These are phyloP conservation scores for Coemansia sp. DNA, from an alignment of 192 early-diverging fungal genomes.

Conservation along the genomic window DNA sequence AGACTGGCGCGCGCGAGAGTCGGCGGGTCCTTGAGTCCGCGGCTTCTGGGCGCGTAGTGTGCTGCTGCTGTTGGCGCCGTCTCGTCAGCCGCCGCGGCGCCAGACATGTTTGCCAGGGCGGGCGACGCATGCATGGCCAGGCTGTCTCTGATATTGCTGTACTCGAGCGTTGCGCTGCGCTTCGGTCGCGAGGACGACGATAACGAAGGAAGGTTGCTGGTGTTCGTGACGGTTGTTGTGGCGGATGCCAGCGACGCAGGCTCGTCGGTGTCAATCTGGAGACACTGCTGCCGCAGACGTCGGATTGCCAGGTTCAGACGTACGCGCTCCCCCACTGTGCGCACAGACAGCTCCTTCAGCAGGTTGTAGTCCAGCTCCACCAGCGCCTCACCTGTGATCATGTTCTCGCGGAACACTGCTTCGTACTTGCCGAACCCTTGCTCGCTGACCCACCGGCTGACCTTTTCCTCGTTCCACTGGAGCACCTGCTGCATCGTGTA, in stretches of 20 bases:
- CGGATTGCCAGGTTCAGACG: conserved; percentile 78
- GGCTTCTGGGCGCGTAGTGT: conserved; percentile 7
- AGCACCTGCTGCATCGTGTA: conserved; percentile 55
- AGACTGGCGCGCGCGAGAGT: conserved; percentile 31
- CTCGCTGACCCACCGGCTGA: conserved; percentile 59
- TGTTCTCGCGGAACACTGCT: conserved; percentile 62
- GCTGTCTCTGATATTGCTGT: conserved; percentile 3
- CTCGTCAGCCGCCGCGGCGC: neutral
- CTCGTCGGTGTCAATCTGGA: conserved; percentile 31
- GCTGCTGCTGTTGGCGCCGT: conserved; percentile 8
- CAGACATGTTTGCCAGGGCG: neutral
- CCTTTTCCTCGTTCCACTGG: conserved; percentile 56
- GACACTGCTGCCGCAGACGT: conserved; percentile 63
- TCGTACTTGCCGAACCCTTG: conserved; percentile 58
- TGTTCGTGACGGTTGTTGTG: conserved; percentile 3
- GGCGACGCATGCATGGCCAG: conserved; percentile 23
- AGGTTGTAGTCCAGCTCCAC: conserved; percentile 80
- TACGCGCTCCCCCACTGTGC: conserved; percentile 80
- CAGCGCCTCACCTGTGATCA: conserved; percentile 79
- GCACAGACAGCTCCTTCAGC: conserved; percentile 80
- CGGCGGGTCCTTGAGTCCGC: conserved; percentile 24
- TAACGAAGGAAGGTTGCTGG: neutral
- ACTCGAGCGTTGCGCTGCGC: conserved; percentile 13
- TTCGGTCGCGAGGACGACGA: conserved; percentile 8
- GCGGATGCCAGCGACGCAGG: conserved; percentile 9